Percentiles rank a stretch among this genome's conserved stretches.
Conservation (phyloP, 345 rosid genomes). For the Hibiscus mutabilis region DNA sequence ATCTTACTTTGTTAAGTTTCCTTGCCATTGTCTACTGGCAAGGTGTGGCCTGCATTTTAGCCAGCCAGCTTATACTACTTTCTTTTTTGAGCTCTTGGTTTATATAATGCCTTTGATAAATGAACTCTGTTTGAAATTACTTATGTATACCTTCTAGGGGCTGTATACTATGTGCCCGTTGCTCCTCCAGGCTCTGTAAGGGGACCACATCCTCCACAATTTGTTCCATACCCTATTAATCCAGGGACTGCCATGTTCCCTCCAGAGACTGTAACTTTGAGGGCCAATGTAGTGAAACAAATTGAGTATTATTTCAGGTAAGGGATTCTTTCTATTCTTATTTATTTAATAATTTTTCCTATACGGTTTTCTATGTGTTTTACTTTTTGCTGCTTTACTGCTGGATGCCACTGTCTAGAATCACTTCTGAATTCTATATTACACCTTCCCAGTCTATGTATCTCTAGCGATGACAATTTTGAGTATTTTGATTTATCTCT, state of each 20-base stretch:
- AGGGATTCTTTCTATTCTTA: slow-evolving; percentile 10
- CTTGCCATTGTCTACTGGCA: neutral
- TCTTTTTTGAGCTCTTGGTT: slow-evolving; percentile 1
- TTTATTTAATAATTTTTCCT: neutral
- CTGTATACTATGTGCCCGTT: slow-evolving; percentile 57
- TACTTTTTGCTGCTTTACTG: neutral
- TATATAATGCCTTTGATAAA: neutral
- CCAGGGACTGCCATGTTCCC: slow-evolving; percentile 41
- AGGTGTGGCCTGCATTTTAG: neutral
- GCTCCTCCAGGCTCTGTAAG: slow-evolving; percentile 64
- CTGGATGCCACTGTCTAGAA: neutral
- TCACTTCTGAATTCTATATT: neutral
- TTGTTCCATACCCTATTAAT: slow-evolving; percentile 49
- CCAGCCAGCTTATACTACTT: neutral
- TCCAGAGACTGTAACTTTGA: slow-evolving; percentile 44
- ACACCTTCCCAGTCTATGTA: neutral
- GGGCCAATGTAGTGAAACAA: slow-evolving; percentile 52
- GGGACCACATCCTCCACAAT: slow-evolving; percentile 58
- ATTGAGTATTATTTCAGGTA: slow-evolving; percentile 96
- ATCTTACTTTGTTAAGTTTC: neutral
- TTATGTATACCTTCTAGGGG: slow-evolving; percentile 37
- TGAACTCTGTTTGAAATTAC: slow-evolving; percentile 13
- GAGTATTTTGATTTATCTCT: neutral
- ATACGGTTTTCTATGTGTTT: neutral
- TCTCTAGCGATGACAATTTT: neutral